Evolutionary conservation across 2,329 filamentous ascomycete genomes (phyloP), one percentile per base, ranked within the genome.

Genomic region (Apiospora aurea): DNA sequence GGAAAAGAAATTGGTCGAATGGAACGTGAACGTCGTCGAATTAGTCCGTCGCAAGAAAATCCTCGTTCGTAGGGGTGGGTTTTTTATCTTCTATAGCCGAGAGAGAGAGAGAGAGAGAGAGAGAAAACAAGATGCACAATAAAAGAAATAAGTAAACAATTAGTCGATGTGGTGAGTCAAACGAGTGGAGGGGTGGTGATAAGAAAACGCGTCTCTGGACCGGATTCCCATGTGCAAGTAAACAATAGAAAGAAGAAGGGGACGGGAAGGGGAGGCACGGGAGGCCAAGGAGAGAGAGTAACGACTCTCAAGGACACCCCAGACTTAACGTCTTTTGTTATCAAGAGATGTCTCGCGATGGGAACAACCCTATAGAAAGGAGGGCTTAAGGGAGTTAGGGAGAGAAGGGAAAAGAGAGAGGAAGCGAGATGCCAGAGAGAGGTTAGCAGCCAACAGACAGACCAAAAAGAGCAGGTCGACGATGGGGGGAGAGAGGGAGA

Each of bases 301-400:
- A 49, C 26, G n/a, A 38, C 67, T 69, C 67, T 69, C 34, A 38
- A 38, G 44, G 67, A 49, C 44, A 46, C 67, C 44, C 67, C 67
- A 34, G 67, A 69, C 47, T 49, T 69, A 64, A 64, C n/a, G 57
- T 24, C 57, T 46, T 51, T 75, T 75, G 75, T 75, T 76, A 76
- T 73, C 73, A 75, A 73, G 49, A 75, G 34, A 75, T 75, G 74
- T 75, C 72, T 69, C 68, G 68, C 68, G 68, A 69, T 51, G 68
- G 21, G 75, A 76, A 77, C 72, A 72, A 71, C 72, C 73, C 71
- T 69, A 75, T 71, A 75, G 73, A 72, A 72, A 71, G 69, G 71
- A 69, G 69, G 71, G 38, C 46, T 67, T 68, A 73, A 71, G 73
- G 69, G 69, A 73, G 68, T 72, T 71, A 73, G 70, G 67, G 72